Conservation (phyloP, 345 rosid species). For the Pistacia vera region DNA sequence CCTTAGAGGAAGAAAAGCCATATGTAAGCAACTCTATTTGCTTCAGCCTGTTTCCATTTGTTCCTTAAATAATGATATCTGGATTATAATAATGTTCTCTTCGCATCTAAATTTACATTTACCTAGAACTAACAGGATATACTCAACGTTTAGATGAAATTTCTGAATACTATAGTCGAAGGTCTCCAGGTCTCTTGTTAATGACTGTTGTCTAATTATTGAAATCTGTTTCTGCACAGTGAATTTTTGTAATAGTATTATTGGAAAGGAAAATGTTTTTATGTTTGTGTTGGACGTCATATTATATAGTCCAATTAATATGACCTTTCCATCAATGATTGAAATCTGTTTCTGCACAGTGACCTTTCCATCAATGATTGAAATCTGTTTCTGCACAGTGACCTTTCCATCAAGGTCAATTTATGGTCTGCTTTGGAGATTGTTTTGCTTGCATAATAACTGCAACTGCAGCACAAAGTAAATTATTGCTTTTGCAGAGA, state of each 20-base stretch:
- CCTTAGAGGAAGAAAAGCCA: conserved; percentile 32
- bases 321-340: too few relatives aligned
- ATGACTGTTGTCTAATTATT: neutral
- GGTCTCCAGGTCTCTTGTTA: neutral
- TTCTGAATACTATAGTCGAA: neutral
- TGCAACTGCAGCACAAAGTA: neutral
- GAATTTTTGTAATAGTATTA: neutral
- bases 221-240: neutral
- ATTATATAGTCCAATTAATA: neutral
- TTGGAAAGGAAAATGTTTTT: neutral
- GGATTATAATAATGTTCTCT: neutral
- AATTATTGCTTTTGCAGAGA: neutral
- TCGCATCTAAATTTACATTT: neutral
- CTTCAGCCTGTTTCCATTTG: conserved; percentile 9
- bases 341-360: too few relatives aligned
- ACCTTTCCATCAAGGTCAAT: neutral
- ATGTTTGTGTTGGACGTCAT: too few relatives aligned
- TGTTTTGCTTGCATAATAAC: neutral
- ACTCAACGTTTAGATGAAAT: neutral
- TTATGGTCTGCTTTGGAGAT: neutral
- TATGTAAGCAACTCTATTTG: conserved; percentile 40
- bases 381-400: too few relatives aligned
- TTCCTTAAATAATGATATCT: neutral
- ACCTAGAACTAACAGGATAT: neutral
- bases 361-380: too few relatives aligned